Base-by-base conservation (phyloP, 345 rosid species). In the Microthlaspi erraticum region DNA sequence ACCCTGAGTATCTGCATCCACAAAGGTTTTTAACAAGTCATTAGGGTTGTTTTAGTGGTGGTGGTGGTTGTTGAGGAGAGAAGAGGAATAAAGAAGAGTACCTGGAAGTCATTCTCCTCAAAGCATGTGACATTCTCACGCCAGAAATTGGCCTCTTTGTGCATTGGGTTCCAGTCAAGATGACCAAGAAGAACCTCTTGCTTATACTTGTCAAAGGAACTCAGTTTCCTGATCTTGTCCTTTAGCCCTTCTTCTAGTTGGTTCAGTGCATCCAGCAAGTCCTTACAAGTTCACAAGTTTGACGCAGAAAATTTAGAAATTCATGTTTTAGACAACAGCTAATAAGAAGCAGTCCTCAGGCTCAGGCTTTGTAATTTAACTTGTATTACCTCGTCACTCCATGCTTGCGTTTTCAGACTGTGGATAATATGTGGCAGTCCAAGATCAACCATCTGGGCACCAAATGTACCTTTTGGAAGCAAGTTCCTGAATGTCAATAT, bases 111-210 rank as follows among this genome's bases (percentile, higher is more conserved):
- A 62, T 84, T 89, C 79, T 91, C 98, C 81, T 89, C 98, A 75
- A 93, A 91, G 85, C 66, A 69, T 6, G 81, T 81, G 51, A 93
- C 81, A 62, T 89, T 93, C 63, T 93, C 98, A 43, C 97, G 96
- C 98, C 98, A 93, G 81, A 93, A 93, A 18, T 77, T 50, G 49
- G 90, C 84, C 68, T 93, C 96, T 76, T 93, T 93, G 84, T 93
- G 98, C 96, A 93, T 85, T 39, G 99, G 93, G 74, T 93, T 89
- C 99, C 99, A 93, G 74, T 93, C 99, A 56, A 93, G 95, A 64
- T 89, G 95, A 39, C 96, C 97, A 19, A 89, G 97, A 60, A 91
- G 96, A 71, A 89, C 92, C 83, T 91, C 99, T 77, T 93, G 97
- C 83, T 89, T 93, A 69, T 93, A 93, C 71, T 91, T 93, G 57